Base-by-base conservation (phyloP, 495 filamentous ascomycete genomes). In the Tuber calosporum region DNA sequence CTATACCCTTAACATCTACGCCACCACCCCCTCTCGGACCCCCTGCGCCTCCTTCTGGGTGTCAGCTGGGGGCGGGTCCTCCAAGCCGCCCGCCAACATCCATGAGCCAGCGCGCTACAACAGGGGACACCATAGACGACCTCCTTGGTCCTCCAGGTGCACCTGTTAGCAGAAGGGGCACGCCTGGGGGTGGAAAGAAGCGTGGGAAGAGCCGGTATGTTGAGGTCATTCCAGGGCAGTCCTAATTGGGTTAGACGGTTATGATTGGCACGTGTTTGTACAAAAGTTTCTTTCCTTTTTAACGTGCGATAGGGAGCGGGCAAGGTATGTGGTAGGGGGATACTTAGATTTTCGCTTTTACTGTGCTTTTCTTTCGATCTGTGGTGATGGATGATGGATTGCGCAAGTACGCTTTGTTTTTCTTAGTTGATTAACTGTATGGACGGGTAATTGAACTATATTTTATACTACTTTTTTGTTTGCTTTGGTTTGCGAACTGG, bases 41-140 rank as follows among this genome's bases (percentile, higher is more conserved):
- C 13, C 78, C 81, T 20, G 26, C 26, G 34, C 26, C 53, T 30
- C 82, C 74, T 7, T 69, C 67, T 34, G 71, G 73, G 1, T 71
- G 69, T 30, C 66, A 73, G 38, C 48, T 66, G 48, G 73, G 39
- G 0, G 42, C 62, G 6, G 83, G 74, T n/a, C 73, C 74, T 37
- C 74, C 77, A 66, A 79, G 77, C 36, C 42, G 74, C 45, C 85
- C 85, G 11, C 68, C 81, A 34, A 86, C 84, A 41, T 68, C 77
- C 15, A 75, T 79, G 71, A 75, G 74, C 62, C 66, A 62, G 36
- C 68, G 80, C 36, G 73, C 75, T 11, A 4, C 26, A 34, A 62
- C 53, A 6, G 76, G 72, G 2, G 80, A 81, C 40, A 73, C 79
- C 15, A 83, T 83, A 76, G 82, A 83, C 39, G 82, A 83, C 68